Evolutionary conservation across 805 yeast species (phyloP).

Genomic region (Debaryomyces prosopidis): DNA sequence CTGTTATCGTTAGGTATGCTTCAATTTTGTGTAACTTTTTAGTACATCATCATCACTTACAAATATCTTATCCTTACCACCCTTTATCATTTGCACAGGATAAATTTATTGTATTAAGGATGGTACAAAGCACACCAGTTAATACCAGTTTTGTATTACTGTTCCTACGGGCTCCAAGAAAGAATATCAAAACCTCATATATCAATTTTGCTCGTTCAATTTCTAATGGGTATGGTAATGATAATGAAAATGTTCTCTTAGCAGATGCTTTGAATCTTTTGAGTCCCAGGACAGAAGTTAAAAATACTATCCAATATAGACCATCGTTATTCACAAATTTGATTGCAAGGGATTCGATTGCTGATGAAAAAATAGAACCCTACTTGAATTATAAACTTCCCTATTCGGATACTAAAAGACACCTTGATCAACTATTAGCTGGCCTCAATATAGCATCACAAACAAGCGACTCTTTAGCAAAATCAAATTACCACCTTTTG

Average conservation of each 20-base stretch:
- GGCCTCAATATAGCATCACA: constrained; percentile 18
- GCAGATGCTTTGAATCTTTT: constrained; percentile 41
- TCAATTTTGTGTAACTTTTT: background rate
- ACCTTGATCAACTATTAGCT: constrained; percentile 22
- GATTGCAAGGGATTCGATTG: constrained; percentile 29
- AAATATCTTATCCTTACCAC: no score
- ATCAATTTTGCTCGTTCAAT: background rate
- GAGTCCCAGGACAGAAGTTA: constrained; percentile 17
- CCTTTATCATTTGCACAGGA: no score
- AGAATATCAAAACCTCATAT: background rate
- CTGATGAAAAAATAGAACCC: constrained; percentile 9
- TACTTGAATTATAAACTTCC: constrained; percentile 1
- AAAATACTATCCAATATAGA: constrained; percentile 17
- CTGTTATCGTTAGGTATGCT: background rate
- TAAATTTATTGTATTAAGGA: no score
- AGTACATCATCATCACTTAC: no score
- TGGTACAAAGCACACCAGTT: no score
- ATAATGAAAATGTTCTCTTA: constrained; percentile 19
- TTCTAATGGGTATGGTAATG: background rate
- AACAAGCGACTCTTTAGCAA: background rate
- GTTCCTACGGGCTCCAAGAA: no score
- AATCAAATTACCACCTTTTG: constrained; percentile 1
- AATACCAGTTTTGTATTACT: no score
- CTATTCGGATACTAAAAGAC: constrained; percentile 6
- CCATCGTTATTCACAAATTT: constrained; percentile 35